A percentile compares a stretch with the other conserved stretches of the same genome.
Evolutionary conservation across 306 rosid genomes (phyloP).

Genomic region (Corylus avellana): DNA sequence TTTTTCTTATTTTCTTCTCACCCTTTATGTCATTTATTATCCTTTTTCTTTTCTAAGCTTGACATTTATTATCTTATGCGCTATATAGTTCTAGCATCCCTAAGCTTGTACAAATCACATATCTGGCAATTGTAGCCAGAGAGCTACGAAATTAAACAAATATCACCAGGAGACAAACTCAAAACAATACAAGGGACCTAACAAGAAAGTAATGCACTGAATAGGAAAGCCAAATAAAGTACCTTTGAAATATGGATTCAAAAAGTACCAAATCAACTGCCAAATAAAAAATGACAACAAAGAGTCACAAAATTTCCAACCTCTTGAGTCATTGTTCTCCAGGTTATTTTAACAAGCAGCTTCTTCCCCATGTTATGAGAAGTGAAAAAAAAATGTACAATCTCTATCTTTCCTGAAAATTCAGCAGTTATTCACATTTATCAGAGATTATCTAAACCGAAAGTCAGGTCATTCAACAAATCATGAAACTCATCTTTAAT

Average conservation of each 20-base stretch:
- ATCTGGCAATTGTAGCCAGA: not conserved
- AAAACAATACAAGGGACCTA: conserved; percentile 1
- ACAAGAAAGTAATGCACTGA: conserved; percentile 4
- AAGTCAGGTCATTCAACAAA: not conserved
- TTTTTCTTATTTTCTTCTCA: not conserved
- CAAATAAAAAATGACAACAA: conserved; percentile 31
- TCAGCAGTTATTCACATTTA: conserved; percentile 20
- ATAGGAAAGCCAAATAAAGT: conserved; percentile 6
- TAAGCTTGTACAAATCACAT: not conserved
- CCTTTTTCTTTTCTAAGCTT: too few species aligned
- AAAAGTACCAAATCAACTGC: conserved; percentile 20
- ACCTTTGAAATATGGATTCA: conserved; percentile 18
- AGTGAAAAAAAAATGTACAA: conserved; percentile 40
- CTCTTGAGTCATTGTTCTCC: conserved; percentile 35
- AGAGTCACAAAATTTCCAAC: conserved; percentile 33
- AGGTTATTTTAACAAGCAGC: conserved; percentile 55
- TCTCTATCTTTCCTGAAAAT: conserved; percentile 47
- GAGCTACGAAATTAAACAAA: conserved; percentile 4
- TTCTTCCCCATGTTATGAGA: conserved; percentile 40
- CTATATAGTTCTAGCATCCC: not conserved
- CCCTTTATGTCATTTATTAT: not conserved
- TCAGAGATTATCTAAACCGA: conserved; percentile 24
- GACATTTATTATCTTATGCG: not conserved
- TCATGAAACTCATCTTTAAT: not conserved
- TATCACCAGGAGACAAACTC: conserved; percentile 4